Conservation (phyloP, 2,329 filamentous ascomycete genomes). For the Xylaria sp. region DNA sequence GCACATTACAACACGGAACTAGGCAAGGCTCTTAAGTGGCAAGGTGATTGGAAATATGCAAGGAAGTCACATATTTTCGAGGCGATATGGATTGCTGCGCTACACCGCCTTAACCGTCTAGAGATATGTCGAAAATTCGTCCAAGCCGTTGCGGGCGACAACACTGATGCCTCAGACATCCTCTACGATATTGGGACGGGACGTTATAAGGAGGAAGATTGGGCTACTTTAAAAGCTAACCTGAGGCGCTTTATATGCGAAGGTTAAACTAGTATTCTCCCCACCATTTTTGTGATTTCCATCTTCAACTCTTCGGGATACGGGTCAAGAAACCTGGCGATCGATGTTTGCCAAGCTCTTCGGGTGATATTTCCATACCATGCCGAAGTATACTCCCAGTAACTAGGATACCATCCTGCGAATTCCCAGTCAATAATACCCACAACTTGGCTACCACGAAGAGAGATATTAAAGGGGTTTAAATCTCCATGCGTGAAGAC, state of each 20-base stretch:
- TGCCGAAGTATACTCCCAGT: neutral
- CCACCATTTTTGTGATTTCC: neutral
- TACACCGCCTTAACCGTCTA: conserved; percentile 3
- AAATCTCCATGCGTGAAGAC: conserved; percentile 1
- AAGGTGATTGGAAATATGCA: conserved; percentile 21
- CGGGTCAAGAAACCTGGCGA: neutral
- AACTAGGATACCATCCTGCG: conserved; percentile 3
- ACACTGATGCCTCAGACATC: conserved; percentile 18
- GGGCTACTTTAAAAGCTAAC: conserved; percentile 14
- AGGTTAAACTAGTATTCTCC: neutral
- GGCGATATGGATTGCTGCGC: conserved; percentile 23
- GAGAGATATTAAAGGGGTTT: neutral
- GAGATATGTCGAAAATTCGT: conserved; percentile 22
- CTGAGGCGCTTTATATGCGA: conserved; percentile 16
- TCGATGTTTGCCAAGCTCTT: neutral
- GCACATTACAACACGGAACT: conserved; percentile 21
- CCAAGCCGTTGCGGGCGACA: conserved; percentile 5
- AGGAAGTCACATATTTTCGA: conserved; percentile 18
- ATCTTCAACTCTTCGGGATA: neutral
- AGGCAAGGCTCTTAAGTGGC: conserved; percentile 16
- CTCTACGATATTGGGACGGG: conserved; percentile 21
- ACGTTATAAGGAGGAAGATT: conserved; percentile 14
- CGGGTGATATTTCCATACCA: neutral
- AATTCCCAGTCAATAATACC: conserved; percentile 3
- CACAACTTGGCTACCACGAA: neutral